These are phyloP conservation scores for Termitomyces sp. DNA, from an alignment of 768 basidiomycete genomes.

Conservation along the genomic window DNA sequence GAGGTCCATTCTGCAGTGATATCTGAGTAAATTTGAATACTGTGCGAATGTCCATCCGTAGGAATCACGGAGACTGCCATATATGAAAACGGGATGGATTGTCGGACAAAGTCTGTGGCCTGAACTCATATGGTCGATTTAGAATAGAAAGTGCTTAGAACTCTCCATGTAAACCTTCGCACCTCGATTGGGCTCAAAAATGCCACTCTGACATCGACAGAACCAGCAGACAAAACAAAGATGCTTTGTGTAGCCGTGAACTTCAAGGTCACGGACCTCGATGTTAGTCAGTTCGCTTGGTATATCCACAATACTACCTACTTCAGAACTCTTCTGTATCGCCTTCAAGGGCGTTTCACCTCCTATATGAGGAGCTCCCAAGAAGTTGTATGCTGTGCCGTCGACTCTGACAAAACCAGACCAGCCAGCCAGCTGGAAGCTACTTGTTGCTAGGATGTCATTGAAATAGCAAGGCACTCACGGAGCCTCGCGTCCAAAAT, in stretches of 20 bases:
- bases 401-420: constrained; percentile 60
- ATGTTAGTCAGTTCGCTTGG: neutral
- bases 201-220: constrained; percentile 51
- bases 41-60: constrained; percentile 41
- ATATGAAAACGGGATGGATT: constrained; percentile 58
- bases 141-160: neutral
- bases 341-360: constrained; percentile 40
- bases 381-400: constrained; percentile 45
- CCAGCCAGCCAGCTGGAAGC: constrained; percentile 51
- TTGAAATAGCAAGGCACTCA: constrained; percentile 16
- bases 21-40: constrained; percentile 52
- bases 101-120: constrained; percentile 56
- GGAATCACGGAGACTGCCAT: constrained; percentile 43
- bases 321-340: constrained; percentile 45
- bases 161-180: neutral
- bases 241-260: constrained; percentile 66
- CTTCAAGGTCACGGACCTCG: constrained; percentile 21
- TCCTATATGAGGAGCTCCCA: constrained; percentile 46
- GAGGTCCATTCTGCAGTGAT: constrained; percentile 43
- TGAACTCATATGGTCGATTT: constrained; percentile 11
- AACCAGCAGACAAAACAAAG: constrained; percentile 58
- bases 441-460: neutral
- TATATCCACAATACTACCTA: constrained; percentile 21
- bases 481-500: constrained; percentile 58
- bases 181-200: constrained; percentile 70